Base-by-base conservation (phyloP, 2,329 filamentous ascomycete species). In the Didymella segeticola region DNA sequence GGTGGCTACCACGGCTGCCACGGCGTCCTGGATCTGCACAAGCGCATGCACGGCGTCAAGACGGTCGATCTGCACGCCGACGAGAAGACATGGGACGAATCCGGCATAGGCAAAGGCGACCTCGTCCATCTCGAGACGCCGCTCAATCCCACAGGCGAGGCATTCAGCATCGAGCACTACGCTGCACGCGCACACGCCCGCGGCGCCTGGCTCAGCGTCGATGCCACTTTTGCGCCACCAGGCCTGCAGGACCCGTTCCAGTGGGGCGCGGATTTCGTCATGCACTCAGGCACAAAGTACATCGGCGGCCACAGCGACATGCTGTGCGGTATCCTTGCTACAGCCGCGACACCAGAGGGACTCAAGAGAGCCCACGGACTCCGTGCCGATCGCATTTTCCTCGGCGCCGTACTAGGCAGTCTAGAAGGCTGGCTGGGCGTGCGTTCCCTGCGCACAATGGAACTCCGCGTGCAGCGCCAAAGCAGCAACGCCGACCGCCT, bases 241-340 rank as follows among this genome's bases (percentile, higher is more conserved):
- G 90, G 91, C 23, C 79, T 99, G 53, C 89, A 91, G 72, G 90
- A 97, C 67, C 93, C 95, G 0, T 95, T 98, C 67, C 70, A 74
- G 23, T 88, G 84, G 72, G 93, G 91, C 39, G 91, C 89, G 23
- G 93, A 98, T 75, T 76, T 93, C 1, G 85, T 96, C 27, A 89
- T 98, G 90, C 95, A 99, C 77, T 89, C 85, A 45, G 95, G 92
- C 3, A 96, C 93, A 15, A 99, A 98, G 81, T 99, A 98, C 76
- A 86, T 99, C 62, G 95, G 95, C 17, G 95, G 95, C 0, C 95
- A 99, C 77, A 93, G 89, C 61, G 95, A 99, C 76, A 83, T 98
- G 82, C 84, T 98, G 5, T 96, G 90, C 70, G 95, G 95, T 19
- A 88, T 96, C 15, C 78, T 99, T 23, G 85, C 86, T 0, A 83